These are phyloP conservation scores for Ceratocystis cacaofunesta DNA, from an alignment of 2,329 filamentous ascomycete genomes.

Conservation along the genomic window DNA sequence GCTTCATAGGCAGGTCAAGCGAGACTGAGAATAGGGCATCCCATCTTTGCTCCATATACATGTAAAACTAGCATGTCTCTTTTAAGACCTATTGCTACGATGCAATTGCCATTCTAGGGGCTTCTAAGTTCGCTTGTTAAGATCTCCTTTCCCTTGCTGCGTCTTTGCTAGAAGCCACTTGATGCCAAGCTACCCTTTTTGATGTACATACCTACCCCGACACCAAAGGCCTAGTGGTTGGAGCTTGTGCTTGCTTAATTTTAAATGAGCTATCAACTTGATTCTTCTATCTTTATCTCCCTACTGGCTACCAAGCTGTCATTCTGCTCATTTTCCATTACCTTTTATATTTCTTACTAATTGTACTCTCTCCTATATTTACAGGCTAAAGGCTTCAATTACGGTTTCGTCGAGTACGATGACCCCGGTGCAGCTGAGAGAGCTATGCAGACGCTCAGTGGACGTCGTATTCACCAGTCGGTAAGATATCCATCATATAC, in stretches of 20 bases:
- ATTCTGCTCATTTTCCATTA: background rate
- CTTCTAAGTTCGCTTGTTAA: background rate
- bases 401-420: conserved; percentile 97
- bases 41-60: background rate
- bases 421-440: conserved; percentile 92
- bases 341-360: conserved; percentile 14
- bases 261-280: background rate
- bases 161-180: background rate
- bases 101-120: background rate
- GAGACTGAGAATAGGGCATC: background rate
- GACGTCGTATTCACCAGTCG: conserved; percentile 85
- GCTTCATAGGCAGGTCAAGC: background rate
- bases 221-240: background rate
- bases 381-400: conserved; percentile 92
- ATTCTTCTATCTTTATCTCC: background rate
- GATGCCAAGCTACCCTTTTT: background rate
- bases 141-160: background rate
- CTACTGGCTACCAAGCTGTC: background rate
- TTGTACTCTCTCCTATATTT: conserved; percentile 23
- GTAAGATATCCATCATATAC: conserved; percentile 37
- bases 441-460: conserved; percentile 94
- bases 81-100: background rate
- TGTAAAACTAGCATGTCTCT: background rate
- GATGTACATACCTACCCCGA: background rate
- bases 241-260: background rate